Base-by-base conservation (phyloP, 2,329 filamentous ascomycete genomes). In the Colletotrichum nymphaeae region DNA sequence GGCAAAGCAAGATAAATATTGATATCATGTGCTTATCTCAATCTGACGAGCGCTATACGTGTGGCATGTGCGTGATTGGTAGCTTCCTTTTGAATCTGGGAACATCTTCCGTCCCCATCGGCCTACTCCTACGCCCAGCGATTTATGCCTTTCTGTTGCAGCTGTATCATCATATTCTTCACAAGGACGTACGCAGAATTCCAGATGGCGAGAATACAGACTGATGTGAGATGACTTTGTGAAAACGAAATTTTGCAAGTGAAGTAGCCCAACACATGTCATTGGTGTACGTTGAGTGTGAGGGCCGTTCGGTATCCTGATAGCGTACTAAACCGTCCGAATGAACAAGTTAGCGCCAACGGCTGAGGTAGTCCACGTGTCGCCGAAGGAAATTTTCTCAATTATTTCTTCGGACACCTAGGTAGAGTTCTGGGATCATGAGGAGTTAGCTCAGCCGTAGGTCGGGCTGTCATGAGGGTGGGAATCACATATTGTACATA, bases 1-100 rank as follows among this genome's bases (percentile, higher is more conserved):
- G 67, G 11, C 37, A 66, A 49, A 60, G 30, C 62, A 71, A 37
- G 63, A 71, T 62, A 53, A 71, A 24, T 9, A 35, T 49, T 8
- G 60, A 7, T 55, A 52, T 26, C 30, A 26, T 30, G 28, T 56
- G 14, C 42, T 55, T 26, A 7, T 37, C 37, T 2, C 42, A 49
- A 22, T 49, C 7, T 49, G 42, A 19, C 4, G 55, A 24, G 26
- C 12, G 55, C 12, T 42, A 16, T 9, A 35, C 35, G 53, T 28
- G 11, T 59, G 68, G 16, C n/a, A 52, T 49, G 57, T n/a, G 52
- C 26, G 42, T 14, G 14, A 11, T 32, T 32, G 30, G 30, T 32
- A 28, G 28, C 26, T 22, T 22, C 24, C 4, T 16, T 28, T 55
- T n/a, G n/a, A 63, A 12, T 24, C 3, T 22, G 22, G 30, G 19